A percentile compares a stretch with the other conserved stretches of the same genome.
Conservation (phyloP, 2,329 filamentous ascomycete genomes). For the Fusarium odoratissimum region DNA sequence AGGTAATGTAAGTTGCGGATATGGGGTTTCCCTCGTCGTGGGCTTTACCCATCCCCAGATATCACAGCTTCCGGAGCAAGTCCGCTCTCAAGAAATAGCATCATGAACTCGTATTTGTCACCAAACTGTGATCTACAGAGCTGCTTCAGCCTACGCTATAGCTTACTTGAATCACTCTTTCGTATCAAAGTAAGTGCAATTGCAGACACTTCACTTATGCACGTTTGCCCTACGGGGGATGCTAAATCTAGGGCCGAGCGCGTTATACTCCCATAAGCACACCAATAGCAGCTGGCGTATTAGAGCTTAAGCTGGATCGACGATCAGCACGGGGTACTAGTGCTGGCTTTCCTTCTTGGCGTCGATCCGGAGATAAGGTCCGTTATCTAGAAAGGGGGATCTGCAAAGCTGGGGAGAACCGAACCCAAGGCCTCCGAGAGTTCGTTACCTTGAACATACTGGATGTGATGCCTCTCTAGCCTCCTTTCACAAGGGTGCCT, state of each 20-base stretch:
- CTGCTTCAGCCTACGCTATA: not conserved
- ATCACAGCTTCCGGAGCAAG: not conserved
- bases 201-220: not conserved
- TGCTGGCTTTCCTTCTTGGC: not conserved
- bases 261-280: not conserved
- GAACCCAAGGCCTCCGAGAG: too few relatives aligned
- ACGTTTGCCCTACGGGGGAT: rapidly evolving
- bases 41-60: not conserved
- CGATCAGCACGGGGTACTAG: not conserved
- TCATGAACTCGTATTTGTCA: not conserved
- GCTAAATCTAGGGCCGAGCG: not conserved
- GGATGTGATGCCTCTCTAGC: too few relatives aligned
- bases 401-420: not conserved
- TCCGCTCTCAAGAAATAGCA: not conserved
- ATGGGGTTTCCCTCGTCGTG: not conserved
- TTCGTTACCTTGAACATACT: too few relatives aligned
- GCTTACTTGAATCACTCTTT: too few relatives aligned
- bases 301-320: not conserved
- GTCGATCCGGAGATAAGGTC: not conserved
- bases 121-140: not conserved
- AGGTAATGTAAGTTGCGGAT: rapidly evolving
- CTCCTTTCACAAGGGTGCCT: too few relatives aligned
- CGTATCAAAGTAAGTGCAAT: not conserved
- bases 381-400: not conserved
- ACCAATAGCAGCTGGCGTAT: not conserved